Conservation (phyloP, 352 stramenopile species). For the Paralagenidium karlingii region DNA sequence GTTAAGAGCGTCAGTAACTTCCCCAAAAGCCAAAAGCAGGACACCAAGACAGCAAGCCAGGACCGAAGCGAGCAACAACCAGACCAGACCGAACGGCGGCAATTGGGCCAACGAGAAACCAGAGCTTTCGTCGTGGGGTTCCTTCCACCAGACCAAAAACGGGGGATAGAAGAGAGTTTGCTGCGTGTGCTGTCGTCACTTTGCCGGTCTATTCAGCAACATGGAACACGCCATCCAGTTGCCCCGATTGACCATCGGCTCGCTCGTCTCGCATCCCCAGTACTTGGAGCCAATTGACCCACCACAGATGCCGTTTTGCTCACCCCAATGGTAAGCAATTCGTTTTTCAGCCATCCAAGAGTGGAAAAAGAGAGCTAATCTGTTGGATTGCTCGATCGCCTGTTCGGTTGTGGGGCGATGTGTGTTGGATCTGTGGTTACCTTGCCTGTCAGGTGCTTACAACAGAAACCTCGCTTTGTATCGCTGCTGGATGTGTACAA, state of each 20-base stretch:
- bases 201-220: not conserved
- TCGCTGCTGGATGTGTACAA: conserved; percentile 74
- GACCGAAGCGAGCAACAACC: no score
- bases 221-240: conserved; percentile 44
- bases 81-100: no score
- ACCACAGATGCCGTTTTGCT: conserved; percentile 49
- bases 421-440: not conserved
- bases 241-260: conserved; percentile 49
- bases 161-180: not conserved
- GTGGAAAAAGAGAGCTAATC: no score
- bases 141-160: no score
- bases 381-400: no score
- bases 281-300: conserved; percentile 57
- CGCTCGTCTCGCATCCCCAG: conserved; percentile 28
- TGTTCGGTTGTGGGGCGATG: no score
- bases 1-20: no score
- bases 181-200: conserved; percentile 6
- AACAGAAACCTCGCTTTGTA: conserved; percentile 38
- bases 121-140: no score
- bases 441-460: conserved; percentile 15
- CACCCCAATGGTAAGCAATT: conserved; percentile 41
- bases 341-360: no score
- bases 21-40: no score
- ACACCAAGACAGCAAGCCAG: no score
- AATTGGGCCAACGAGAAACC: no score